These are phyloP conservation scores for Aspergillus bridgeri DNA, from an alignment of 495 filamentous ascomycete genomes.

Conservation along the genomic window DNA sequence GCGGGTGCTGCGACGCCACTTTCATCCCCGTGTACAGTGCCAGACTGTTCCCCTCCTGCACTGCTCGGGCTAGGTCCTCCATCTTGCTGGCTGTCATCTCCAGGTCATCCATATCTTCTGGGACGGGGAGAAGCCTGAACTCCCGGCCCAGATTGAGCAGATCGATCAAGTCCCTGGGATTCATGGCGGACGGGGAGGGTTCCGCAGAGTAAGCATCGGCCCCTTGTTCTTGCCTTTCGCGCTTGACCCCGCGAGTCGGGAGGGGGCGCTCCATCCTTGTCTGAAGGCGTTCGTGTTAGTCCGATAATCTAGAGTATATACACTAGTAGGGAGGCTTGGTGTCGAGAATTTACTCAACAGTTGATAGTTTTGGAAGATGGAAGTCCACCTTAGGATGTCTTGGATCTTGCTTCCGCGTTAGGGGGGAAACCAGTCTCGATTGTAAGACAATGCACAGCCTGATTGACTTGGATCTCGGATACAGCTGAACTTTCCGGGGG, in stretches of 20 bases:
- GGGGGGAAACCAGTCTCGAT: background rate
- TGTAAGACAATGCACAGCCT: background rate
- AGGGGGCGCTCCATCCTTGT: slow-evolving; percentile 4
- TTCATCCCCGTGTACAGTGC: slow-evolving; percentile 17
- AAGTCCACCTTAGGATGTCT: background rate
- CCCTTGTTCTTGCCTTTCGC: background rate
- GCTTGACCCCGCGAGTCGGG: background rate
- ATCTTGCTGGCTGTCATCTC: slow-evolving; percentile 24
- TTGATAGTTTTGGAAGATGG: background rate
- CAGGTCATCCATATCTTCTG: slow-evolving; percentile 20
- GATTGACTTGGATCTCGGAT: background rate
- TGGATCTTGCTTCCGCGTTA: background rate
- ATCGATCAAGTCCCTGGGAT: slow-evolving; percentile 1
- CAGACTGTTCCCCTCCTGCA: slow-evolving; percentile 19
- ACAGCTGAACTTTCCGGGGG: background rate
- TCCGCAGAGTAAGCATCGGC: background rate
- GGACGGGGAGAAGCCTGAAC: slow-evolving; percentile 18
- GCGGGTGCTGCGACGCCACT: slow-evolving; percentile 3
- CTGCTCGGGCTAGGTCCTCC: slow-evolving; percentile 17
- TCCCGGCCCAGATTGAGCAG: background rate
- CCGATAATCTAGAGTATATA: background rate
- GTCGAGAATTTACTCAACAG: background rate
- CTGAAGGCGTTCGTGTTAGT: background rate
- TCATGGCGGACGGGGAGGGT: background rate
- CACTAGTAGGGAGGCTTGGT: background rate